Percentiles rank a stretch among this genome's conserved stretches.
Evolutionary conservation across 2,329 filamentous ascomycete genomes (phyloP).

Genomic region (Neopestalotiopsis rosae): DNA sequence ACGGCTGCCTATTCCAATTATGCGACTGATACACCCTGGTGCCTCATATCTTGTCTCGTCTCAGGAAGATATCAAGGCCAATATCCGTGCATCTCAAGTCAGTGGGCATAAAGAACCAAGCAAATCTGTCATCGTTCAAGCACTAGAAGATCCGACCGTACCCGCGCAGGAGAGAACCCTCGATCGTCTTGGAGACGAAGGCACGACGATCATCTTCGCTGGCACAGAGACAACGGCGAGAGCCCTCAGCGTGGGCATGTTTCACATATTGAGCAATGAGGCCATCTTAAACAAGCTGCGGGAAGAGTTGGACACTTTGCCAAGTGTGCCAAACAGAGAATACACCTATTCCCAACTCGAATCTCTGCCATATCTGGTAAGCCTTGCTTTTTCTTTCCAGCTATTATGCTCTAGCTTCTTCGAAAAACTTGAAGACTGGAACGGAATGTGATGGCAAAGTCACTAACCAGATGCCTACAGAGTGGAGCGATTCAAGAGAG

Average conservation of each 20-base stretch:
- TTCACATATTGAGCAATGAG: not conserved
- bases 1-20: not conserved
- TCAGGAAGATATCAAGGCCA: not conserved
- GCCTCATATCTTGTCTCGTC: not conserved
- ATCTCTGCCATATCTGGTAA: conserved; percentile 1
- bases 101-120: not conserved
- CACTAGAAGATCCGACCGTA: not conserved
- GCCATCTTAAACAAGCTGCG: conserved; percentile 4
- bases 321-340: not conserved
- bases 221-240: conserved; percentile 12
- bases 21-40: not conserved
- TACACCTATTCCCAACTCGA: not conserved
- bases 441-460: not conserved
- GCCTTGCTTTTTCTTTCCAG: not conserved
- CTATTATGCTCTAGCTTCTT: not conserved
- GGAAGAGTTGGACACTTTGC: not conserved
- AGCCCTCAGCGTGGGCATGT: not conserved
- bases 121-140: conserved; percentile 8
- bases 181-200: conserved; percentile 8
- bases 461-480: not conserved
- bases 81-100: not conserved
- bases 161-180: not conserved
- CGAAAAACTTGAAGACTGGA: not conserved
- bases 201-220: not conserved
- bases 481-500: conserved; percentile 1